Evolutionary conservation across 139 green algal species (phyloP), one percentile per base, ranked within the genome.

Genomic region (Micractinium conductrix): DNA sequence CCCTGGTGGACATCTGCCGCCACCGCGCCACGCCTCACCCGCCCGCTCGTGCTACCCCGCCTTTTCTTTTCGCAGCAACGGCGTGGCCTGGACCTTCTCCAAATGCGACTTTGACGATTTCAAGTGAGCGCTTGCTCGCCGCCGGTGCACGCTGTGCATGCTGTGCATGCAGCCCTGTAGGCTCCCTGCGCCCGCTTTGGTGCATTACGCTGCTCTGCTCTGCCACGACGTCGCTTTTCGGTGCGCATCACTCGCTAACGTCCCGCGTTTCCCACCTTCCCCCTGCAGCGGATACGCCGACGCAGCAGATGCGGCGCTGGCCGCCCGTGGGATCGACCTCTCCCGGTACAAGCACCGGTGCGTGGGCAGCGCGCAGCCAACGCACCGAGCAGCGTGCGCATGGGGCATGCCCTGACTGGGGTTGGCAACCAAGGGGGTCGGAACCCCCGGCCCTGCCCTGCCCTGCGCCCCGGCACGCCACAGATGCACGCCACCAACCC

Each of bases 201-300:
- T 40, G 33, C 9, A 44, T n/a, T 33, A 40, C 22, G 38, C 21
- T 0, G 35, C 69, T n/a, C 37, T 26, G 33, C 2, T 8, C 69
- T 24, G 69, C 38, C 21, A 30, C n/a, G n/a, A n/a, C n/a, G n/a
- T n/a, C n/a, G n/a, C n/a, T n/a, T n/a, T n/a, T n/a, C n/a, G n/a
- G n/a, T n/a, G n/a, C n/a, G n/a, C n/a, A n/a, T n/a, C n/a, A n/a
- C n/a, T n/a, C n/a, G n/a, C n/a, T n/a, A n/a, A n/a, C n/a, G n/a
- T n/a, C n/a, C n/a, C n/a, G n/a, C n/a, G n/a, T n/a, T n/a, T n/a
- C n/a, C n/a, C n/a, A n/a, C n/a, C n/a, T n/a, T n/a, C n/a, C n/a
- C 48, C n/a, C 78, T 83, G 63, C 78, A 75, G 48, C 44, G 72
- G 72, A 9, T 79, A 44, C 30, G 45, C 44, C 30, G 72, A 79